Base-by-base conservation (phyloP, 352 stramenopile genomes). In the Phytophthora ramorum region DNA sequence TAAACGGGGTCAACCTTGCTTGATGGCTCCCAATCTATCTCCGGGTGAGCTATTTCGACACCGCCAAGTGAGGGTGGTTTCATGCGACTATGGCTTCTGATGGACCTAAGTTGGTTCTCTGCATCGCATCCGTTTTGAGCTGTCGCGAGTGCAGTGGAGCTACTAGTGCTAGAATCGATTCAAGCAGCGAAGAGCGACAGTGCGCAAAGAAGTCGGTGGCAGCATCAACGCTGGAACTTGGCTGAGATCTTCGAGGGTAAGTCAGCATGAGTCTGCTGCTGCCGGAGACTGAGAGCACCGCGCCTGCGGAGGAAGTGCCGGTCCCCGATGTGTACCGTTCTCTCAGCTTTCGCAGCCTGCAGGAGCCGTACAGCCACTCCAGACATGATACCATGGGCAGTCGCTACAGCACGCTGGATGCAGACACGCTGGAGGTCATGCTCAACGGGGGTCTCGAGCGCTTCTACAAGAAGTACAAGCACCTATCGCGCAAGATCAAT, bases 391-490 rank as follows among this genome's bases (percentile, higher is more conserved):
- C 45, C 55, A 72, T 83, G 55, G 71, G 62, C n/a, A 78, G 63
- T 26, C 71, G 72, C 43, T 90, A 90, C 72, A 76, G 57, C 50
- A 87, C 81, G 38, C 65, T 90, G 56, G 73, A 76, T 45, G 78
- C 80, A 34, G 76, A 79, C 47, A 69, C 79, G 46, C 45, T 90
- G 17, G 76, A 90, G 55, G 73, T 58, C 20, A 90, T 90, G 81
- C 66, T 90, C 7, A 70, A 69, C 38, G 81, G 81, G 24, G 81
- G 81, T 1, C 71, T 90, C 8, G 79, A 90, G 38, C 75, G 73
- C 30, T 90, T 90, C 63, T 90, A 87, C 72, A 83, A 87, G 55
- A 90, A 90, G 68, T 90, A 88, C 76, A 75, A 87, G 41, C 71
- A 86, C 52, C 32, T 87, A 6, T 88, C 75, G 14, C 64, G 60